These are phyloP conservation scores for Lipomyces spencermartinsiae DNA, from an alignment of 805 yeast species.

Conservation along the genomic window DNA sequence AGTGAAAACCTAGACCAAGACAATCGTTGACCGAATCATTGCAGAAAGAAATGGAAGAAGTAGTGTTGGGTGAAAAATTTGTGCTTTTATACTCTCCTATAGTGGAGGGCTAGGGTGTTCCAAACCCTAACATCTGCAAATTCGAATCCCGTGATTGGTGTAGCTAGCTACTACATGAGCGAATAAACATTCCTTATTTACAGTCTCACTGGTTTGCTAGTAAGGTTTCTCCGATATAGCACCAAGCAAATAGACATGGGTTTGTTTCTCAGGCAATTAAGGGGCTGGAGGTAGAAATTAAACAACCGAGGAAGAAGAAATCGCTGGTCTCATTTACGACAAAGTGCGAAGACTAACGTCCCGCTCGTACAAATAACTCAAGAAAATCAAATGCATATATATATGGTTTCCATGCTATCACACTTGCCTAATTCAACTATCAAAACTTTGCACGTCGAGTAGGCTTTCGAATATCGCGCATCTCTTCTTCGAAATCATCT, in stretches of 20 bases:
- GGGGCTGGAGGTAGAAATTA: too few species aligned
- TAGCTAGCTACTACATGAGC: too few species aligned
- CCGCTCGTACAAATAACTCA: background rate
- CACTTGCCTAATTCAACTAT: background rate
- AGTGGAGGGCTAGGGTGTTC: background rate
- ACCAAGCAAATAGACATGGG: too few species aligned
- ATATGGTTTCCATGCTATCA: background rate
- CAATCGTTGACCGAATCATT: slow-evolving; percentile 29
- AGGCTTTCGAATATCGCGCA: slow-evolving; percentile 7
- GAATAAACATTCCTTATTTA: too few species aligned
- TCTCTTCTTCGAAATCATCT: slow-evolving; percentile 53
- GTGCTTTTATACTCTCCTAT: background rate
- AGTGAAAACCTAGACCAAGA: slow-evolving; percentile 24
- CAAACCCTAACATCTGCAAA: too few species aligned
- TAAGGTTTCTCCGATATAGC: too few species aligned
- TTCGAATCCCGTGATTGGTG: too few species aligned
- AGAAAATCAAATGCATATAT: background rate
- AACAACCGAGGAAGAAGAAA: too few species aligned
- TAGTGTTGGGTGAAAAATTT: background rate
- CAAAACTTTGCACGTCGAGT: slow-evolving; percentile 24
- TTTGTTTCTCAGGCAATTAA: too few species aligned
- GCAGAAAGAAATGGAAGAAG: background rate
- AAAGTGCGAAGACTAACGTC: background rate
- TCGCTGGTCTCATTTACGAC: background rate
- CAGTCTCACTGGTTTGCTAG: too few species aligned